Percentiles rank a stretch among this genome's conserved stretches.
phyloP scores from a whole-genome alignment of 495 filamentous ascomycete species.

The Trypethelium eluteriae region DNA sequence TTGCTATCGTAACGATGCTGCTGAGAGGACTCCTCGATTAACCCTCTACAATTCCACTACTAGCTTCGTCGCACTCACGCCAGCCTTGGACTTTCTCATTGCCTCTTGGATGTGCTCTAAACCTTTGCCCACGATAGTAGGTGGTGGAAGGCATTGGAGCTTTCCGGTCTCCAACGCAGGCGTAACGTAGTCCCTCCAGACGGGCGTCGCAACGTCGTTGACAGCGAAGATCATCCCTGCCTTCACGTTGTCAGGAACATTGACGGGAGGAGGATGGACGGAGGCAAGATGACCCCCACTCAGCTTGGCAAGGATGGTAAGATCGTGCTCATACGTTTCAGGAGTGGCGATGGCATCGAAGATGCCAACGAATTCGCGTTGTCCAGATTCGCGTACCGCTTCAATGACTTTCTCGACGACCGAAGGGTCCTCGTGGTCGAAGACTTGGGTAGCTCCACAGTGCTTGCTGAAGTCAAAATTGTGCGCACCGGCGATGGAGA shows the following conservation, averaged over 20 bases:
- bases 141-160: conserved; percentile 33
- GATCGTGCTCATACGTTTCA: conserved; percentile 33
- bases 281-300: conserved; percentile 37
- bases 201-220: conserved; percentile 38
- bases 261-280: conserved; percentile 32
- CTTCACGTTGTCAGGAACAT: conserved; percentile 37
- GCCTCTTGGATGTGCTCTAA: conserved; percentile 34
- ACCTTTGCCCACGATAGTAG: conserved; percentile 37
- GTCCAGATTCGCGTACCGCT: conserved; percentile 26
- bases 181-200: conserved; percentile 39
- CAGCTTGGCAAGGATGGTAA: conserved; percentile 34
- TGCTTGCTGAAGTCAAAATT: conserved; percentile 32
- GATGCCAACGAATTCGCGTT: conserved; percentile 34
- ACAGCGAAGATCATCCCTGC: conserved; percentile 28
- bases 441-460: conserved; percentile 30
- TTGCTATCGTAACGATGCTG: background rate
- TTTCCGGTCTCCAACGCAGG: conserved; percentile 34
- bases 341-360: conserved; percentile 38
- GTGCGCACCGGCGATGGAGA: conserved; percentile 26
- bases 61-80: conserved; percentile 35
- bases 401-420: conserved; percentile 34
- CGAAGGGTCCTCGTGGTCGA: conserved; percentile 32
- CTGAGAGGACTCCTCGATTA: conserved; percentile 8
- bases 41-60: conserved; percentile 30
- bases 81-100: conserved; percentile 32